Base-by-base conservation (phyloP, 139 green algal species). In the Chlamydomonas asymmetrica region DNA sequence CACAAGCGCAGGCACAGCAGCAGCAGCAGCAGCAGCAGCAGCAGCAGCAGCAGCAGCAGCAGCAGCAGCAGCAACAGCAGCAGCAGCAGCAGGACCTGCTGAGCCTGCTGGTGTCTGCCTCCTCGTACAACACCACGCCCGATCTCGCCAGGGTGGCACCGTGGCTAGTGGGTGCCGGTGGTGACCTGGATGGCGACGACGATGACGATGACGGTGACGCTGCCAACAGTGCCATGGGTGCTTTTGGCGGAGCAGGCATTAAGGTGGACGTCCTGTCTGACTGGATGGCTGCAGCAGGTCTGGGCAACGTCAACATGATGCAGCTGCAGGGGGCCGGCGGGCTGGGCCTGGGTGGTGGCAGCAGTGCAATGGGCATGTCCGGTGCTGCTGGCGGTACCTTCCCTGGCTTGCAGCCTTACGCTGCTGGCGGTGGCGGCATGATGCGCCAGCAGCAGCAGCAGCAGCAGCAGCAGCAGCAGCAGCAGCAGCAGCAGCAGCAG, bases 21-120 rank as follows among this genome's bases (percentile, higher is more conserved):
- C 37, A 57, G 25, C 54, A 67, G 64, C 64, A 75, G 75, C 66
- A 81, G 75, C 59, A 75, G 48, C 59, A 65, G 43, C 32, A 48
- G 23, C 66, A 22, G 18, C 63, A 48, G 32, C 60, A 54, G 68
- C 50, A 64, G 32, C 40, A 73, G n/a, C 43, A 73, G n/a, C 48
- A 63, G 45, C 56, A 60, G 49, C 63, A 80, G 49, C 74, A 71
- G 25, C 57, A 61, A 23, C 59, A 9, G 31, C 61, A 52, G 31
- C 49, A 74, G 67, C 49, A 59, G 35, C n/a, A 67, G 74, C 64
- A 59, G 66, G 43, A 45, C 34, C 41, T 63, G 48, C 29, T 25
- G 40, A 38, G 6, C 18, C n/a, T n/a, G n/a, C n/a, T n/a, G n/a
- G n/a, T n/a, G n/a, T n/a, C n/a, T n/a, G n/a, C n/a, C n/a, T n/a